phyloP scores from a whole-genome alignment of 2,329 filamentous ascomycete species.

The Atkinsonella texensis region DNA sequence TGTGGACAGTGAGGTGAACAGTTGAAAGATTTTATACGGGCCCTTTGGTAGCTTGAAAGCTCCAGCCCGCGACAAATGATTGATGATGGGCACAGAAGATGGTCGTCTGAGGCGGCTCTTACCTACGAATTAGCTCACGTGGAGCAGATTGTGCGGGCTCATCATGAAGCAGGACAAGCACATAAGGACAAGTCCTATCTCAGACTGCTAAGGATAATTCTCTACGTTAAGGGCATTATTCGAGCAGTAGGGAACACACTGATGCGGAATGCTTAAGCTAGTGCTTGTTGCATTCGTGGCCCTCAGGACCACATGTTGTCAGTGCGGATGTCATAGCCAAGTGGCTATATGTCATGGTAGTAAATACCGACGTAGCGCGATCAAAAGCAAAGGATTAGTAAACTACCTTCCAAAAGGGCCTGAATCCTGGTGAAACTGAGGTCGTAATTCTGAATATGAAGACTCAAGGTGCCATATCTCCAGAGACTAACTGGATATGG shows the following conservation, averaged over 20 bases:
- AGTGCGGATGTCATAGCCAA: slow-evolving; percentile 14
- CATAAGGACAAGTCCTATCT: not conserved
- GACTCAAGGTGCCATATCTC: too few species aligned
- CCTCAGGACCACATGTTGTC: slow-evolving; percentile 5
- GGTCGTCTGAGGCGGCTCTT: slow-evolving; percentile 8
- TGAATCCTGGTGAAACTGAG: not conserved
- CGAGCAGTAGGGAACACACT: slow-evolving; percentile 1
- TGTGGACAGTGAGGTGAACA: slow-evolving; percentile 13
- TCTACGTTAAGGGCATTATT: slow-evolving; percentile 4
- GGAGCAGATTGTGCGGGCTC: slow-evolving; percentile 8
- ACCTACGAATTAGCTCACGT: slow-evolving; percentile 9
- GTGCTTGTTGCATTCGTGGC: slow-evolving; percentile 15
- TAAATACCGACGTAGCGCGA: slow-evolving; percentile 10
- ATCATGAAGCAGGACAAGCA: slow-evolving; percentile 1
- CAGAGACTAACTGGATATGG: too few species aligned
- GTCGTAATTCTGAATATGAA: not conserved
- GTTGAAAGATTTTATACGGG: slow-evolving; percentile 23
- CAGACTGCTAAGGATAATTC: slow-evolving; percentile 6
- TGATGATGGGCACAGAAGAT: slow-evolving; percentile 10
- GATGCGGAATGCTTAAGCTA: slow-evolving; percentile 9
- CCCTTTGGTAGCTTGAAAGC: slow-evolving; percentile 54
- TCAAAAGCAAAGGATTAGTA: slow-evolving; percentile 4
- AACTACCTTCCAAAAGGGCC: not conserved
- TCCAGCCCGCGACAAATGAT: slow-evolving; percentile 37
- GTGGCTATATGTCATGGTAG: slow-evolving; percentile 14